Conservation (phyloP, 2,329 filamentous ascomycete species). For the Fusarium verrucosum region DNA sequence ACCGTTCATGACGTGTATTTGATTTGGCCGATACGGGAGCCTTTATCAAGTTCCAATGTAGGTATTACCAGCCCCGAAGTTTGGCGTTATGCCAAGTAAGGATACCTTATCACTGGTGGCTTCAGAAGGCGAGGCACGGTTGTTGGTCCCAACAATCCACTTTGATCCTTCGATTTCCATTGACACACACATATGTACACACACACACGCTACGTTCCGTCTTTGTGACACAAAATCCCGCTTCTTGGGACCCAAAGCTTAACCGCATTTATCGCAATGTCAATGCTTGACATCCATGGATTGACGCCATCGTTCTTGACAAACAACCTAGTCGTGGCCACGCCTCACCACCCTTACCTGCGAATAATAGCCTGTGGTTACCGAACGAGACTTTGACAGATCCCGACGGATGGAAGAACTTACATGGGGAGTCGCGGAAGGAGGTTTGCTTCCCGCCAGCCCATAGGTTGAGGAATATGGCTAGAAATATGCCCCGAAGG, state of each 20-base stretch:
- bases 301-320: constrained; percentile 12
- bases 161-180: not conserved
- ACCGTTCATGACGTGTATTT: not conserved
- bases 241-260: constrained; percentile 1
- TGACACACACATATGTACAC: not conserved
- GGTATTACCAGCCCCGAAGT: constrained; percentile 7
- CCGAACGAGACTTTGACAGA: constrained; percentile 24
- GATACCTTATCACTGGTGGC: not conserved
- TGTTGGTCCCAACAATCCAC: not conserved
- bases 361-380: constrained; percentile 5
- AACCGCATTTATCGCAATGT: not conserved
- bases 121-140: not conserved
- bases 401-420: constrained; percentile 2
- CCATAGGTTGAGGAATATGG: constrained; percentile 8
- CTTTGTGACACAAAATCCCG: constrained; percentile 1
- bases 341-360: constrained; percentile 21
- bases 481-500: constrained; percentile 27
- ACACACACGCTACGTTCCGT: not conserved
- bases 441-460: constrained; percentile 24
- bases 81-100: constrained; percentile 7
- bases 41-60: constrained; percentile 3
- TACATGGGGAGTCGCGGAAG: constrained; percentile 30
- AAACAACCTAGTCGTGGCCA: constrained; percentile 17
- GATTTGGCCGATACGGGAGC: not conserved
- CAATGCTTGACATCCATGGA: constrained; percentile 1